phyloP scores from a whole-genome alignment of 495 filamentous ascomycete species.

The Penicillium arizonense region DNA sequence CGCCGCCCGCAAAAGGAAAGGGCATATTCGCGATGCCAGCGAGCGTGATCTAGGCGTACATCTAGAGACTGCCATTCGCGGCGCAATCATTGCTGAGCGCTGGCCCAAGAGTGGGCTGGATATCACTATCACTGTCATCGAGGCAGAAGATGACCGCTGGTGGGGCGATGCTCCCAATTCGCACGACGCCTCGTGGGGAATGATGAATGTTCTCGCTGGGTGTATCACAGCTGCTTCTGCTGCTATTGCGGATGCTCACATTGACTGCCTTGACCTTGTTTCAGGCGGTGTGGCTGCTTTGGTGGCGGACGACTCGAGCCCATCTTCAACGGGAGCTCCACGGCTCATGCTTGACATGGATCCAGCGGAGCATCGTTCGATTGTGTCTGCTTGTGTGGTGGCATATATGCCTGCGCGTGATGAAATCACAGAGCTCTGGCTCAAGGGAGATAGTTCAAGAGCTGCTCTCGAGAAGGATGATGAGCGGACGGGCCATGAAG shows the following conservation, averaged over 20 bases:
- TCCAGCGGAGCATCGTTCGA: slow-evolving; percentile 68
- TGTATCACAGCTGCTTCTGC: slow-evolving; percentile 94
- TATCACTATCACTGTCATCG: slow-evolving; percentile 85
- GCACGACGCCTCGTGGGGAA: slow-evolving; percentile 60
- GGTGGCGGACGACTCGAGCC: slow-evolving; percentile 47
- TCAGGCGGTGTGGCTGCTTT: slow-evolving; percentile 86
- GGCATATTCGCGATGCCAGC: slow-evolving; percentile 80
- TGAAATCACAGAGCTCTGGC: slow-evolving; percentile 92
- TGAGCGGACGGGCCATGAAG: slow-evolving; percentile 41
- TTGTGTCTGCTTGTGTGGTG: slow-evolving; percentile 82
- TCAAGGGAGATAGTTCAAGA: slow-evolving; percentile 69
- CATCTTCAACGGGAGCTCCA: slow-evolving; percentile 29
- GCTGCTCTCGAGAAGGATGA: slow-evolving; percentile 29
- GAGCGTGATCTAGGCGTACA: slow-evolving; percentile 91
- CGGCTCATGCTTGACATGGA: slow-evolving; percentile 78
- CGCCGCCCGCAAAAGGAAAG: slow-evolving; percentile 74
- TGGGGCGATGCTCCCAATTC: slow-evolving; percentile 51
- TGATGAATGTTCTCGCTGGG: slow-evolving; percentile 88
- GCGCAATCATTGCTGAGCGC: slow-evolving; percentile 84
- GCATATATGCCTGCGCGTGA: slow-evolving; percentile 85
- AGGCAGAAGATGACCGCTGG: slow-evolving; percentile 78
- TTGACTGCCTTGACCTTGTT: slow-evolving; percentile 92
- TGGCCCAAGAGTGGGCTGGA: slow-evolving; percentile 98
- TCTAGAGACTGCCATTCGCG: slow-evolving; percentile 83
- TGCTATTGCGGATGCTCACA: slow-evolving; percentile 92